Evolutionary conservation across 768 basidiomycete genomes (phyloP), one percentile per base, ranked within the genome.

Genomic region (Harrya chromipes): DNA sequence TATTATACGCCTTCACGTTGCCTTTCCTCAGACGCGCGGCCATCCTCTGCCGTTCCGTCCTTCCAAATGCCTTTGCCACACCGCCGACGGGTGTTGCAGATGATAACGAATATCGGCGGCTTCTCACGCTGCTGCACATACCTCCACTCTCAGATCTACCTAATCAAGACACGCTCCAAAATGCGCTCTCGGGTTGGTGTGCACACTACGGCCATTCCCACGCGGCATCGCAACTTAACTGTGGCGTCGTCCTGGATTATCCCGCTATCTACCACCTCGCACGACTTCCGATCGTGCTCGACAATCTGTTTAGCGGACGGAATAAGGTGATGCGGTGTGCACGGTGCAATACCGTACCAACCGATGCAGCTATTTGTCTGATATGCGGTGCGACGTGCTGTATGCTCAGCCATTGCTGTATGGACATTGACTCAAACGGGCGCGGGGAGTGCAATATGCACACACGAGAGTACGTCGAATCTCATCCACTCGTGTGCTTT

Each of bases 361-460:
- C 74, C 10, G 91, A 90, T 57, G 90, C 91, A 17, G 97, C 94
- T 0, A 83, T 99, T 2, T 99, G 97, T 66, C 67, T 97, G 53
- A 75, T 94, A 43, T 99, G 97, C 57, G 97, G 97, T 0, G 74
- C 82, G 41, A 83, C 86, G 13, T 82, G 88, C 10, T 98, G 97
- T 63, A 79, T 94, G 74, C 87, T 92, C 64, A 91, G 90, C 57
- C 85, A 94, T 54, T 99, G 97, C 62, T 99, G 97, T 65, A 73
- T 76, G 56, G 92, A 93, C 54, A 59, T 68, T 43, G 77, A 74
- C 16, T 73, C 77, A 14, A 72, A 56, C 20, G 71, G 73, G 35
- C 74, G 85, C 21, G 97, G 95, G 24, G 95, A 99, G 63, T 97
- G 94, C 66, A 99, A 97, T 65, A 81, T 89, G 76, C 97, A 98